phyloP scores from a whole-genome alignment of 768 basidiomycete species.

The Lactarius vividus region DNA sequence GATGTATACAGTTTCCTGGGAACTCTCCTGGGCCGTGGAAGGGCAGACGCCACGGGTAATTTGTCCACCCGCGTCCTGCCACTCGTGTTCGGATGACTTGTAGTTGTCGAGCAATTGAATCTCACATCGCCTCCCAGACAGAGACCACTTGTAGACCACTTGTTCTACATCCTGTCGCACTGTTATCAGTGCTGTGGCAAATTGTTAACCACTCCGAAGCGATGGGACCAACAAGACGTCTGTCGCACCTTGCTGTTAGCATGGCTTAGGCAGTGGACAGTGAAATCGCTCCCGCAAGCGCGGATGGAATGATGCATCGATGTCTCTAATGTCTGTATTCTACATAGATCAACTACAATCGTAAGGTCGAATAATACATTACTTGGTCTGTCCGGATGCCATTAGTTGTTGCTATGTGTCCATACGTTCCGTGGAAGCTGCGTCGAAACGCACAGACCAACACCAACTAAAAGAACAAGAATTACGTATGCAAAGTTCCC shows the following conservation, averaged over 20 bases:
- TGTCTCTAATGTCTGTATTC: not conserved
- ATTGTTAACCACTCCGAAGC: not conserved
- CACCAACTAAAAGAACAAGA: not conserved
- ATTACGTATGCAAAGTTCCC: not conserved
- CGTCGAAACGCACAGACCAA: not conserved
- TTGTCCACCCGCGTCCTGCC: too few species aligned
- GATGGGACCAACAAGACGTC: not conserved
- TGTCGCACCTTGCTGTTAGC: too few species aligned
- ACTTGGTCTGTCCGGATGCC: not conserved
- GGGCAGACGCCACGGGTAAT: too few species aligned
- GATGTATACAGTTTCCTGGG: too few species aligned
- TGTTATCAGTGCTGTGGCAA: not conserved
- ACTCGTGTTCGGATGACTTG: not conserved
- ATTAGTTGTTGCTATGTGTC: not conserved
- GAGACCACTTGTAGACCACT: not conserved
- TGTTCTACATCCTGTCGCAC: too few species aligned
- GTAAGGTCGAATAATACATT: not conserved
- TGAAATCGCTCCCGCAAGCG: not conserved
- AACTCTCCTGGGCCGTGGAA: too few species aligned
- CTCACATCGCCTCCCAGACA: not conserved
- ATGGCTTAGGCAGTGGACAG: not conserved
- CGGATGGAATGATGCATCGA: not conserved
- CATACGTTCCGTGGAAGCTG: conserved; percentile 1
- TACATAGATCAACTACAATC: not conserved
- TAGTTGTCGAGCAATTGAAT: not conserved